Conservation (phyloP, 768 basidiomycete genomes). For the Hortiboletus flavorubellus region DNA sequence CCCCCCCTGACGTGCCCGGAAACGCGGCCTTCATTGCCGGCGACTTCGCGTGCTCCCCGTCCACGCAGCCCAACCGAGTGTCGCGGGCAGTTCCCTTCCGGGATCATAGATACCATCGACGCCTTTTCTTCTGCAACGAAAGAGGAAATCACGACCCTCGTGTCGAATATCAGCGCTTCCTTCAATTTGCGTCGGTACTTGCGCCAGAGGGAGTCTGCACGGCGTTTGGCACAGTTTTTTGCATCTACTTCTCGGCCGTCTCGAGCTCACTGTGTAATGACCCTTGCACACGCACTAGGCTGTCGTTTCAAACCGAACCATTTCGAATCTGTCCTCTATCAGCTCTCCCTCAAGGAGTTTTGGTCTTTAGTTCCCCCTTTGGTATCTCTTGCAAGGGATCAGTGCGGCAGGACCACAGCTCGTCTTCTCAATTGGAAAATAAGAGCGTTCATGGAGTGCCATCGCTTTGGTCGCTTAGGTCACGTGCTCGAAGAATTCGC, state of each 20-base stretch:
- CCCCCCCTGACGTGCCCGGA: not conserved
- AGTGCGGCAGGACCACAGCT: constrained; percentile 46
- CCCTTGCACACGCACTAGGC: constrained; percentile 48
- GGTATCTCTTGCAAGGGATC: constrained; percentile 46
- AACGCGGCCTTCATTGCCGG: not conserved
- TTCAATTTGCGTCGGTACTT: constrained; percentile 27
- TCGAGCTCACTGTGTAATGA: constrained; percentile 44
- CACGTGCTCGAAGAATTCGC: constrained; percentile 50
- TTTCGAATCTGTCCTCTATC: constrained; percentile 56
- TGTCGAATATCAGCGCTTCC: constrained; percentile 20
- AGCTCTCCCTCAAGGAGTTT: constrained; percentile 41
- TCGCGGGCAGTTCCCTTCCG: constrained; percentile 22
- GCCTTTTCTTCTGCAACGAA: constrained; percentile 20
- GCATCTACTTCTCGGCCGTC: constrained; percentile 35
- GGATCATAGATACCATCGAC: constrained; percentile 26
- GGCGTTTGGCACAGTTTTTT: constrained; percentile 33
- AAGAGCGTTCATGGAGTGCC: constrained; percentile 55
- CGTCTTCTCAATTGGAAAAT: constrained; percentile 71
- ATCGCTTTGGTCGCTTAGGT: constrained; percentile 45
- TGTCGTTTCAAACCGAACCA: constrained; percentile 47
- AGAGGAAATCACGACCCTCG: constrained; percentile 3
- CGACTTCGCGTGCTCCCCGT: not conserved
- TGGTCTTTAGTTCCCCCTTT: constrained; percentile 53
- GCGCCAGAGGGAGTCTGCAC: constrained; percentile 31
- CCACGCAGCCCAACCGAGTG: not conserved